These are phyloP conservation scores for Fremontodendron californicum DNA, from an alignment of 345 rosid genomes.

Conservation along the genomic window DNA sequence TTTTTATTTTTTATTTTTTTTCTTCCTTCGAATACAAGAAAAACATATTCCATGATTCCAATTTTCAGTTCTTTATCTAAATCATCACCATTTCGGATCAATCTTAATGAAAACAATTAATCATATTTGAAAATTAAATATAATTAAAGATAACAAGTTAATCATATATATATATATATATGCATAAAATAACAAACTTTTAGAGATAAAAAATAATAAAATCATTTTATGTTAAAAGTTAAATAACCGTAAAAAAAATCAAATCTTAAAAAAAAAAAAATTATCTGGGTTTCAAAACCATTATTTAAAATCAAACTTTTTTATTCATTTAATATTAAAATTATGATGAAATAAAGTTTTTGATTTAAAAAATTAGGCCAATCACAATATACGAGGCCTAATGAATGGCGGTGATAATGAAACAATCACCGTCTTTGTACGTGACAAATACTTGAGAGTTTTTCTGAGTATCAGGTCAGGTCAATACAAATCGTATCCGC, in stretches of 20 bases:
- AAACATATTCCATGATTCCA: not conserved
- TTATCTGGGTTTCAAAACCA: too few relatives aligned
- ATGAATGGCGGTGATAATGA: not conserved
- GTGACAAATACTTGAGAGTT: not conserved
- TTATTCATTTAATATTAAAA: too few relatives aligned
- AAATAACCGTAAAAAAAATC: too few relatives aligned
- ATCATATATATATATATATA: too few relatives aligned
- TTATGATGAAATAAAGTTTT: too few relatives aligned
- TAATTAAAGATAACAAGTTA: not conserved
- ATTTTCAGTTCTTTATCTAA: not conserved
- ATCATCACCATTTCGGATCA: not conserved
- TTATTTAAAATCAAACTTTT: too few relatives aligned
- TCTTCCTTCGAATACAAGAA: constrained; percentile 4
- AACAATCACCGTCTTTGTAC: not conserved
- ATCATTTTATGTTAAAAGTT: too few relatives aligned
- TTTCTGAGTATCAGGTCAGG: not conserved
- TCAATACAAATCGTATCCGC: not conserved
- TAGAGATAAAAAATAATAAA: too few relatives aligned
- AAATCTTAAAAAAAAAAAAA: too few relatives aligned
- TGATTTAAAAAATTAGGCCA: too few relatives aligned
- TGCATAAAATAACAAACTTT: too few relatives aligned
- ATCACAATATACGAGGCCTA: too few relatives aligned
- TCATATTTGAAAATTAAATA: not conserved
- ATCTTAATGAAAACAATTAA: not conserved
- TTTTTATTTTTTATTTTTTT: not conserved